Percentiles rank a stretch among this genome's conserved stretches.
Conservation (phyloP, 1,284 basidiomycete genomes). For the Bjerkandera adusta region DNA sequence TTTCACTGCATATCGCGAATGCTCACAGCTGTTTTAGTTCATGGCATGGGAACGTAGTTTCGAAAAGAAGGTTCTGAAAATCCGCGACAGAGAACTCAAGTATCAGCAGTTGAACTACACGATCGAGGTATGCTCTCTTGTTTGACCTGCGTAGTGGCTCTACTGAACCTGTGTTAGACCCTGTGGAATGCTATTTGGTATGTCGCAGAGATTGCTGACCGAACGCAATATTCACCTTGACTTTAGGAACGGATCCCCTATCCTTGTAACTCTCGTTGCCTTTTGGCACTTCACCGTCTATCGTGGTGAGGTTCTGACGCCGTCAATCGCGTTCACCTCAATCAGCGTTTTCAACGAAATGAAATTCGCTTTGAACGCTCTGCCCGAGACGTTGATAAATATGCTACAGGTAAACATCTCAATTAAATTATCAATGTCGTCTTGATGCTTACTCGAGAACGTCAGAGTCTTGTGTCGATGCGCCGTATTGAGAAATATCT, state of each 20-base stretch:
- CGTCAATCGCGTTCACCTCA: slow-evolving; percentile 85
- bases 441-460: slow-evolving; percentile 10
- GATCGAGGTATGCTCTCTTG: slow-evolving; percentile 60
- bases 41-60: slow-evolving; percentile 96
- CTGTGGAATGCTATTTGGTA: slow-evolving; percentile 83
- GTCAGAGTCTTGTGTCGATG: slow-evolving; percentile 76
- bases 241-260: slow-evolving; percentile 67
- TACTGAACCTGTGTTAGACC: slow-evolving; percentile 33
- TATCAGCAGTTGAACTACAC: slow-evolving; percentile 85
- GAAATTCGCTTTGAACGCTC: slow-evolving; percentile 78
- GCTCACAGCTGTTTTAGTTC: slow-evolving; percentile 47
- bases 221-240: slow-evolving; percentile 4
- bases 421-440: not conserved
- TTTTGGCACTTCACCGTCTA: slow-evolving; percentile 85
- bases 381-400: slow-evolving; percentile 90
- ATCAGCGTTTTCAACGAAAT: slow-evolving; percentile 79
- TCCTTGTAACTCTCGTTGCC: slow-evolving; percentile 72
- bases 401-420: slow-evolving; percentile 61
- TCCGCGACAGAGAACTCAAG: slow-evolving; percentile 78
- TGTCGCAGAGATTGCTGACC: slow-evolving; percentile 5
- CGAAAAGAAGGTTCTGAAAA: slow-evolving; percentile 70
- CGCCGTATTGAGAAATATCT: slow-evolving; percentile 92
- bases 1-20: not conserved
- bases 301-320: slow-evolving; percentile 68
- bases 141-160: not conserved